phyloP scores from a whole-genome alignment of 345 rosid species.

The Eucalyptus cloeziana region DNA sequence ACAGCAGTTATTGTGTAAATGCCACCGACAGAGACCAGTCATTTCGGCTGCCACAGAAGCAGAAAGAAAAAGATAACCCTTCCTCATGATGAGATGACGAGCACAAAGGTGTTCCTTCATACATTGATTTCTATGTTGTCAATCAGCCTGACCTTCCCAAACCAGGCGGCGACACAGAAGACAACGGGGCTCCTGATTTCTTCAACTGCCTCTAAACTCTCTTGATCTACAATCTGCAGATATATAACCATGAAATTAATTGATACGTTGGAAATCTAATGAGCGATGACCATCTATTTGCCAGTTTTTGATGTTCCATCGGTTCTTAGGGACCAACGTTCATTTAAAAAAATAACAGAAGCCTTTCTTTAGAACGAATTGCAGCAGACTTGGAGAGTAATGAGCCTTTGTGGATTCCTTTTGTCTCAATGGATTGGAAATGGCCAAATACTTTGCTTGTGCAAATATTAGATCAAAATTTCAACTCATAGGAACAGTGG shows the following conservation, averaged over 20 bases:
- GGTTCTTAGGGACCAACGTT: neutral
- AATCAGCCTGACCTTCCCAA: conserved; percentile 73
- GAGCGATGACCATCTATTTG: neutral
- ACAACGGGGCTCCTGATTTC: conserved; percentile 50
- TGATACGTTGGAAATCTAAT: neutral
- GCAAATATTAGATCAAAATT: neutral
- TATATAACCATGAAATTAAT: neutral
- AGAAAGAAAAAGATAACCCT: neutral
- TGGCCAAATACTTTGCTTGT: neutral
- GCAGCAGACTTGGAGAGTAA: neutral
- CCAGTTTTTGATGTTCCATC: neutral
- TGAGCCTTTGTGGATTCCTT: neutral
- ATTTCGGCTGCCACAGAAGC: neutral
- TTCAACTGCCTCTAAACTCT: conserved; percentile 44
- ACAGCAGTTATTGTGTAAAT: neutral
- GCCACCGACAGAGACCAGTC: neutral
- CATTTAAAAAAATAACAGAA: neutral
- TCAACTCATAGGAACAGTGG: neutral
- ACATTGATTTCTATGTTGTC: conserved; percentile 67
- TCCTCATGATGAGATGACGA: neutral
- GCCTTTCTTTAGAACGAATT: neutral
- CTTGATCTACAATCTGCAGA: conserved; percentile 57
- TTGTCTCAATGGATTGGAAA: neutral
- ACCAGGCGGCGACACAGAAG: conserved; percentile 68
- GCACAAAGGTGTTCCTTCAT: neutral